phyloP scores from a whole-genome alignment of 2,329 filamentous ascomycete genomes.

The Teratosphaeria nubilosa region DNA sequence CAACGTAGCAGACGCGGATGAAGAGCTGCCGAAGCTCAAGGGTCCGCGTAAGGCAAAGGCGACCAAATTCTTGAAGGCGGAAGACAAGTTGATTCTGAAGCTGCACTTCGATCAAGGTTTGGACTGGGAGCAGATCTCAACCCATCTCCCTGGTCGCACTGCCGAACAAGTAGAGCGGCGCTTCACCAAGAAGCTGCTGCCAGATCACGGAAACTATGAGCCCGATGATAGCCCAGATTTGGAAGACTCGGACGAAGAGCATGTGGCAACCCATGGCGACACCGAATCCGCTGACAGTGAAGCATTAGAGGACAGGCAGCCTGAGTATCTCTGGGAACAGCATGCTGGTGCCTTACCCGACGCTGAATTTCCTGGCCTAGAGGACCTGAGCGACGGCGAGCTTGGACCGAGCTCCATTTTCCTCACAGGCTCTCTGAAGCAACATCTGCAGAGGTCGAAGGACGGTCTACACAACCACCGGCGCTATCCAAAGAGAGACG shows the following conservation, averaged over 20 bases:
- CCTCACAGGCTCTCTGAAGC: not conserved
- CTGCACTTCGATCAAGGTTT: constrained; percentile 18
- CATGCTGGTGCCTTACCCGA: not conserved
- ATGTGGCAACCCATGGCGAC: not conserved
- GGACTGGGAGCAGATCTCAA: constrained; percentile 25
- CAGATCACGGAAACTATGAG: not conserved
- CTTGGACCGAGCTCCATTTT: not conserved
- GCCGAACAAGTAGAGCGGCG: not conserved
- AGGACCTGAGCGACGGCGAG: not conserved
- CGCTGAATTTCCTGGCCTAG: not conserved
- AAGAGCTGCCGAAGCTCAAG: not conserved
- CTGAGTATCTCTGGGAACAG: not conserved
- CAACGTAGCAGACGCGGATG: not conserved
- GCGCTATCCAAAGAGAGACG: not conserved
- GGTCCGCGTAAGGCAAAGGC: not conserved
- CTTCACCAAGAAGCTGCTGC: not conserved
- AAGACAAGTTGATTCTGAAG: constrained; percentile 25
- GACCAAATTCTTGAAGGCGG: constrained; percentile 2
- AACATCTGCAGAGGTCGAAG: not conserved
- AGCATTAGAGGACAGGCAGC: not conserved
- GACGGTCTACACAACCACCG: not conserved
- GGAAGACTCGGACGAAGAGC: not conserved
- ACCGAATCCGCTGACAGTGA: not conserved
- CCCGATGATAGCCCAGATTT: not conserved
- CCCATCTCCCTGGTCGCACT: constrained; percentile 1